These are phyloP conservation scores for Cladochytrium replicatum DNA, from an alignment of 192 early-diverging fungal species.

Conservation along the genomic window DNA sequence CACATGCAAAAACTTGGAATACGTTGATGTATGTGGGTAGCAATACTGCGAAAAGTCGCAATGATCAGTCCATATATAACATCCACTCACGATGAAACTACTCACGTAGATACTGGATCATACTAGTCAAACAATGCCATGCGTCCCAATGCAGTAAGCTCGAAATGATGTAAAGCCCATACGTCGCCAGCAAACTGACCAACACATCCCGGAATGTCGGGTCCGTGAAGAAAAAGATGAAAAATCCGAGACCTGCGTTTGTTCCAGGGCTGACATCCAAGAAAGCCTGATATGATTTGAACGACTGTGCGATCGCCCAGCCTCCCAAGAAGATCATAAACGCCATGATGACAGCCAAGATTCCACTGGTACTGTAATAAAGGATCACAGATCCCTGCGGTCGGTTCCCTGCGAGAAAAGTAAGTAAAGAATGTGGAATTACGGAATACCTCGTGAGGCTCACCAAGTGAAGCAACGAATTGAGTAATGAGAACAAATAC, in stretches of 20 bases:
- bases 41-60: constrained; percentile 24
- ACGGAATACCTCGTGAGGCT: no score
- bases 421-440: constrained; percentile 34
- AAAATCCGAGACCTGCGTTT: constrained; percentile 1
- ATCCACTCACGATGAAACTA: no score
- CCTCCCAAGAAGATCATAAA: constrained; percentile 53
- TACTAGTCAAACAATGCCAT: constrained; percentile 36
- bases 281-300: constrained; percentile 8
- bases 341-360: constrained; percentile 75
- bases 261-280: constrained; percentile 13
- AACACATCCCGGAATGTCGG: constrained; percentile 27
- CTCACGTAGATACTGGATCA: constrained; percentile 50
- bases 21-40: constrained; percentile 36
- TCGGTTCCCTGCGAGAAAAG: constrained; percentile 32
- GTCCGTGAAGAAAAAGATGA: constrained; percentile 5
- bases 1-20: constrained; percentile 37
- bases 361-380: constrained; percentile 55
- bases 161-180: constrained; percentile 34
- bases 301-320: constrained; percentile 35
- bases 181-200: constrained; percentile 26
- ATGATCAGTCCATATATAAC: constrained; percentile 58
- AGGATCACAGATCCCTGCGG: constrained; percentile 50
- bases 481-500: constrained; percentile 26
- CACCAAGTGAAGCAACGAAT: constrained; percentile 45
- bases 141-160: constrained; percentile 32